A percentile compares a stretch with the other conserved stretches of the same genome.
Evolutionary conservation across 2,329 filamentous ascomycete genomes (phyloP).

Genomic region (Ascochyta viciae-villosae): DNA sequence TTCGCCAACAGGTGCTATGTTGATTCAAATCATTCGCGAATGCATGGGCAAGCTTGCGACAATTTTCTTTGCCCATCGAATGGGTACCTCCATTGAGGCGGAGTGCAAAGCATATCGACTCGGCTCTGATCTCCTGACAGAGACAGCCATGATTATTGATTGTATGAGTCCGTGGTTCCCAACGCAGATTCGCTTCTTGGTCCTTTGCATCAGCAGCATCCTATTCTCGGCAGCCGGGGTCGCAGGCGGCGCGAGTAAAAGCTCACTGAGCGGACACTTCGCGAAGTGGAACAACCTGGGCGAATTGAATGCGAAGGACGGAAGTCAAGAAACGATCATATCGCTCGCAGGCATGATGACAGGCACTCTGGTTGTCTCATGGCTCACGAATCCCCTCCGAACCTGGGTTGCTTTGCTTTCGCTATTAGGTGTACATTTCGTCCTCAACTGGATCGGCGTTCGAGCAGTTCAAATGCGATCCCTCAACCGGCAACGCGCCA

Average conservation of each 20-base stretch:
- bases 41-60: conserved; percentile 4
- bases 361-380: neutral
- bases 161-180: neutral
- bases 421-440: too few species aligned
- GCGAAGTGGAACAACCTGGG: neutral
- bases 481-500: too few species aligned
- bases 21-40: conserved; percentile 4
- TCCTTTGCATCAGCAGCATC: neutral
- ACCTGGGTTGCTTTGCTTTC: neutral
- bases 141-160: neutral
- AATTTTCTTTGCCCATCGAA: neutral
- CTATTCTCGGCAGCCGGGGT: neutral
- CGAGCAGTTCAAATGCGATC: too few species aligned
- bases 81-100: neutral
- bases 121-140: neutral
- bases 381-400: neutral
- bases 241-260: neutral
- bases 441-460: too few species aligned
- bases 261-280: neutral
- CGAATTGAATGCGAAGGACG: neutral
- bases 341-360: neutral
- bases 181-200: neutral
- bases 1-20: conserved; percentile 1
- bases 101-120: neutral
- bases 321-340: neutral